A percentile compares a stretch with the other conserved stretches of the same genome.
phyloP scores from a whole-genome alignment of 2,329 filamentous ascomycete species.

The Lasiodiplodia sp. region DNA sequence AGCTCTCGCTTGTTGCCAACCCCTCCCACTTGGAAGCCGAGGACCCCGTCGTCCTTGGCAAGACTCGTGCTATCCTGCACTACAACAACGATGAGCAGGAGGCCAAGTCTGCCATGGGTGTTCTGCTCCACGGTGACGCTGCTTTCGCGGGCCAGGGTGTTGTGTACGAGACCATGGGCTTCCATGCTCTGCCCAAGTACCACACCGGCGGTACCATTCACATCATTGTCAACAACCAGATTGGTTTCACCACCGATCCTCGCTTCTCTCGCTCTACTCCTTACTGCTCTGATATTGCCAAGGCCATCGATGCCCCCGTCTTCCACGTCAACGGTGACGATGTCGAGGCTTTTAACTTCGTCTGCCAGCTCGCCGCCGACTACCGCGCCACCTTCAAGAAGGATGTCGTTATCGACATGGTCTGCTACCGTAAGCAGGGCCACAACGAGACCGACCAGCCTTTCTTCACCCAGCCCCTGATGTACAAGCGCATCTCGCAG shows the following conservation, averaged over 20 bases:
- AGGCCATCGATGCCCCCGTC: constrained; percentile 96
- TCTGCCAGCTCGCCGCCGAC: constrained; percentile 95
- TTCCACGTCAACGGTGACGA: constrained; percentile 99
- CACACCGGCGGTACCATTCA: constrained; percentile 98
- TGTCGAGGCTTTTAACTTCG: constrained; percentile 97
- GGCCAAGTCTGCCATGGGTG: constrained; percentile 90
- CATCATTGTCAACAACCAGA: constrained; percentile 99
- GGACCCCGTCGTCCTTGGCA: constrained; percentile 95
- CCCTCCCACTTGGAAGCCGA: constrained; percentile 98
- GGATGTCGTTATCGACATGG: constrained; percentile 96
- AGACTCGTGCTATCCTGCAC: constrained; percentile 97
- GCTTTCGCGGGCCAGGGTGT: constrained; percentile 96
- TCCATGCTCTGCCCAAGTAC: constrained; percentile 94
- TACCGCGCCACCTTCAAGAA: constrained; percentile 99
- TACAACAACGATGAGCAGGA: constrained; percentile 97
- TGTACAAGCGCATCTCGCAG: constrained; percentile 96
- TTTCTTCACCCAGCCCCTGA: constrained; percentile 98
- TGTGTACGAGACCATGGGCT: constrained; percentile 98
- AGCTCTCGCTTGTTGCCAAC: constrained; percentile 97
- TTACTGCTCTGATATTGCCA: constrained; percentile 99
- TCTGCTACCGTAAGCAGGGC: constrained; percentile 98
- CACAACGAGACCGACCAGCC: constrained; percentile 99
- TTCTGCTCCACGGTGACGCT: constrained; percentile 95
- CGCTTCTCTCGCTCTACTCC: constrained; percentile 96
- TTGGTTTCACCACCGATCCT: constrained; percentile 98